Conservation (phyloP, 192 early-diverging fungal species). For the Coemansia umbellata region DNA sequence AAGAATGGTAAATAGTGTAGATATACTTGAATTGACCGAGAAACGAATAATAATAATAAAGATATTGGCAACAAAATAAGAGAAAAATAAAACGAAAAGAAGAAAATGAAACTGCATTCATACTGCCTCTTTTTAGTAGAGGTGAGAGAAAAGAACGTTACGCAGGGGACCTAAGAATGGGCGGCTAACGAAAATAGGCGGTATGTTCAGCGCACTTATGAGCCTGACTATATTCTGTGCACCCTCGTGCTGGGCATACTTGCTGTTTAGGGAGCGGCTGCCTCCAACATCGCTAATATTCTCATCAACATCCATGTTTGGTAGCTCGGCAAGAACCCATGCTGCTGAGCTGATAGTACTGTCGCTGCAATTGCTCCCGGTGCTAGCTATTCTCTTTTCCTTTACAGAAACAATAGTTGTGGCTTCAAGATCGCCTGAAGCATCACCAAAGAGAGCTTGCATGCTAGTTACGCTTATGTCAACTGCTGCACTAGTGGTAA, state of each 20-base stretch:
- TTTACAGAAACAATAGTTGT: neutral
- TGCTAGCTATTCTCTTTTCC: neutral
- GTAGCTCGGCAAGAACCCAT: neutral
- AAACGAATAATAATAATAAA: neutral
- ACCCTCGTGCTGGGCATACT: conserved; percentile 5
- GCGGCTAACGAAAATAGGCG: conserved; percentile 36
- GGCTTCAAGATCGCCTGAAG: neutral
- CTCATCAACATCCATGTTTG: conserved; percentile 38
- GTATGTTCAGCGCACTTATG: conserved; percentile 28
- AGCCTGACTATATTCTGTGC: conserved; percentile 21
- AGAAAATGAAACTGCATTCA: no score
- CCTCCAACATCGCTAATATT: neutral
- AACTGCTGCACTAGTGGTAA: conserved; percentile 7
- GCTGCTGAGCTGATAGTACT: no score
- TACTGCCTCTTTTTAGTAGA: no score
- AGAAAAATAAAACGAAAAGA: neutral
- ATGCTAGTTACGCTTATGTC: conserved; percentile 9
- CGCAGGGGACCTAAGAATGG: conserved; percentile 36
- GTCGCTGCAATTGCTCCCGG: neutral
- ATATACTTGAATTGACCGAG: conserved; percentile 1
- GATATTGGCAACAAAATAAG: neutral
- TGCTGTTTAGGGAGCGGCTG: conserved; percentile 11
- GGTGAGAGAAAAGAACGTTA: conserved; percentile 27
- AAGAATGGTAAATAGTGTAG: conserved; percentile 4
- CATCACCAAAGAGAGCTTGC: conserved; percentile 12